Evolutionary conservation across 2,329 filamentous ascomycete genomes (phyloP), one percentile per base, ranked within the genome.

Genomic region (Hypocreales sp.): DNA sequence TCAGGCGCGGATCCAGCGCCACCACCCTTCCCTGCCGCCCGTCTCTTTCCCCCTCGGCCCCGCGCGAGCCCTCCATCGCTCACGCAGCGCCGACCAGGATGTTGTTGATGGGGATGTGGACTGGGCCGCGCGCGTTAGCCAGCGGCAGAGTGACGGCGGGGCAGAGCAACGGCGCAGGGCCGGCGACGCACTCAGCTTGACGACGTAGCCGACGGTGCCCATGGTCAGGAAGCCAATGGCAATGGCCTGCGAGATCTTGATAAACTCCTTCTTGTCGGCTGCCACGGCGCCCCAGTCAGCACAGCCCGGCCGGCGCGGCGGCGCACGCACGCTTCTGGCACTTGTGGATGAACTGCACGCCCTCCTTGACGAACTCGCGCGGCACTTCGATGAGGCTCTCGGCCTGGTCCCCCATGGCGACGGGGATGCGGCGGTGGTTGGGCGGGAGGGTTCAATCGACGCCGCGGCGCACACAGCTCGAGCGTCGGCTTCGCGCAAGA

Each of bases 51-150:
- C n/a, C n/a, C n/a, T n/a, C n/a, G n/a, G n/a, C n/a, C n/a, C n/a
- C n/a, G n/a, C n/a, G n/a, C n/a, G n/a, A n/a, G n/a, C n/a, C n/a
- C n/a, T n/a, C n/a, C n/a, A n/a, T n/a, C n/a, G n/a, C n/a, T n/a
- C 67, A 76, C 48, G 72, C 71, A 50, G 67, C 71, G 34, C 70
- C 72, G 37, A 79, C 72, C 31, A 79, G 63, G 33, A 77, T 70
- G 50, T 76, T 72, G 64, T 78, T 78, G 37, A 79, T 64, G 36
- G 73, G 73, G 26, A 78, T 75, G 50, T 78, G 72, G 37, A 78
- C 68, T 74, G 22, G 5, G 9, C 16, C 10, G 8, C 15, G n/a
- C n/a, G 16, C 15, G 19, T 24, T n/a, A 33, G 26, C 17, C 22
- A 11, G 17, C 19, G 18, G 24, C 13, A 22, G 35, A 28, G 17